Percentiles rank a stretch among this genome's conserved stretches.
These are phyloP conservation scores for Dendrobium chrysotoxum DNA, from an alignment of 106 monocot genomes.

Conservation along the genomic window DNA sequence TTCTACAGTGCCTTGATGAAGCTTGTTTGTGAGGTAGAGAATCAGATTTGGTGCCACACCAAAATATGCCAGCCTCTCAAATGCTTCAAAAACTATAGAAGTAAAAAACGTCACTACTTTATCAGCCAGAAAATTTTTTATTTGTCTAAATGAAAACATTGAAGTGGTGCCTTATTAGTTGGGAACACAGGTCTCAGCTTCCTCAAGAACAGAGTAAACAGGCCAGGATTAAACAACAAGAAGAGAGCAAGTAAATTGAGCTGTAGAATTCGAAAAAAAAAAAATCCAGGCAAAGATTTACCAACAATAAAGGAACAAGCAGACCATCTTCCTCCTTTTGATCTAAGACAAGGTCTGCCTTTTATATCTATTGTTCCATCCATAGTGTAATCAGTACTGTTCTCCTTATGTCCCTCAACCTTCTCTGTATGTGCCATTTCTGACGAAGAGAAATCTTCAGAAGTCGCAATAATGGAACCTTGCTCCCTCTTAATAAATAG, in stretches of 20 bases:
- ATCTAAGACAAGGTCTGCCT: conserved; percentile 30
- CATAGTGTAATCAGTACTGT: conserved; percentile 14
- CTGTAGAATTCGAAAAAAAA: too few relatives aligned
- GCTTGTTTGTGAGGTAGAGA: conserved; percentile 46
- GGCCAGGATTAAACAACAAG: neutral
- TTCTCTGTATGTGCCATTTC: neutral
- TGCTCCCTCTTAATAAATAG: too few relatives aligned
- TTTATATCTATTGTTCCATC: conserved; percentile 47
- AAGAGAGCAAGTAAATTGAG: neutral
- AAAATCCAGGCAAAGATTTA: neutral
- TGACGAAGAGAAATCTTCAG: neutral
- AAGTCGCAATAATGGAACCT: neutral
- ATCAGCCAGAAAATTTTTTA: too few relatives aligned
- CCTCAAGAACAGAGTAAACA: neutral
- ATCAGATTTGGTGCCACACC: conserved; percentile 47
- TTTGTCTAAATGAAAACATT: too few relatives aligned
- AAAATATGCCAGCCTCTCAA: conserved; percentile 58
- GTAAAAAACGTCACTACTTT: neutral
- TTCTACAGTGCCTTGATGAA: conserved; percentile 44
- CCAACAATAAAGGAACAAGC: conserved; percentile 51
- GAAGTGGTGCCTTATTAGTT: too few relatives aligned
- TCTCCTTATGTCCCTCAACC: neutral
- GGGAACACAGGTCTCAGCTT: neutral
- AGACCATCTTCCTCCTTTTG: conserved; percentile 40
- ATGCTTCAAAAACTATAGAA: conserved; percentile 35